Evolutionary conservation across 352 stramenopile species (phyloP).

Genomic region (Elongisporangium undulatum): DNA sequence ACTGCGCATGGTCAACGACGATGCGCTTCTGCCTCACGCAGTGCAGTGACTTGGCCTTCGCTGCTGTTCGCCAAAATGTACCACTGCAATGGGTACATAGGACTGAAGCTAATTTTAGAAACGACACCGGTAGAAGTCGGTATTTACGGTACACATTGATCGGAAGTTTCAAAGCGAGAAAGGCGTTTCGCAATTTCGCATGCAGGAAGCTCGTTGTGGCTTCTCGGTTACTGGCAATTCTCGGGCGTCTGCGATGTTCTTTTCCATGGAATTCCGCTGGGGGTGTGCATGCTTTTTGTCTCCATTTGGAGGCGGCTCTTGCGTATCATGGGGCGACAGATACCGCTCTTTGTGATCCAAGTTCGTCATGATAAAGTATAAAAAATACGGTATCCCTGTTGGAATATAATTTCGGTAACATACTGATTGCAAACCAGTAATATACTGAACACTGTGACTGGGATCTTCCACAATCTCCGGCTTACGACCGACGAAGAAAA

Average conservation of each 20-base stretch:
- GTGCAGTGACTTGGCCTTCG: not conserved
- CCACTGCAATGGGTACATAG: not conserved
- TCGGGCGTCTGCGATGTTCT: not conserved
- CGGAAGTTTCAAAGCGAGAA: not conserved
- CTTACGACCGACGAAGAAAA: not conserved
- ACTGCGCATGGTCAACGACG: not conserved
- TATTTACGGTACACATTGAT: not conserved
- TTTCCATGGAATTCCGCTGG: not conserved
- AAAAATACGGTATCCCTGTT: not conserved
- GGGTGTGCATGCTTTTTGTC: not conserved
- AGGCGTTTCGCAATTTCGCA: not conserved
- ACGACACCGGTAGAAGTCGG: not conserved
- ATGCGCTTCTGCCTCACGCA: not conserved
- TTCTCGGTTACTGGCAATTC: not conserved
- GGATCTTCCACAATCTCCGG: not conserved
- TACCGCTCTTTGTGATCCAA: not conserved
- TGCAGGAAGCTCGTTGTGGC: not conserved
- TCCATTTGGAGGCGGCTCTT: too few relatives aligned
- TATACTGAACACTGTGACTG: not conserved
- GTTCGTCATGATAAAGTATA: not conserved
- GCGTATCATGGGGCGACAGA: not conserved
- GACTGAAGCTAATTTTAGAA: not conserved
- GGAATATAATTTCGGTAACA: not conserved
- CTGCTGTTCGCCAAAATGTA: not conserved
- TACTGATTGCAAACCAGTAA: not conserved